Conservation (phyloP, 2,329 filamentous ascomycete genomes). For the Bipolaris victoriae region DNA sequence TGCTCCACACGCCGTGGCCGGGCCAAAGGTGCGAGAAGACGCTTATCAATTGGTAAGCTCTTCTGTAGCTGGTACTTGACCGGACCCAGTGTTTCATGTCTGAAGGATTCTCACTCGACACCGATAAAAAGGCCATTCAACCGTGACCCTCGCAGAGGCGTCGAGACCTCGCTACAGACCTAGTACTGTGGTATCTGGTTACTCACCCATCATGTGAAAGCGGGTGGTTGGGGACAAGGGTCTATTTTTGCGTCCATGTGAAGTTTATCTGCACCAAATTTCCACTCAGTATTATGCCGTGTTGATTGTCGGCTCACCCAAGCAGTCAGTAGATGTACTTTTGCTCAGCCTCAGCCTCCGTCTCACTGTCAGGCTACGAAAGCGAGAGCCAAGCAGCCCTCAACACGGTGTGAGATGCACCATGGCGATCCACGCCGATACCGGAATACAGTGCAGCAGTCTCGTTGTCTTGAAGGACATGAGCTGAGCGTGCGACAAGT, state of each 20-base stretch:
- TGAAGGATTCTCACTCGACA: slow-evolving; percentile 4
- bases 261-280: neutral
- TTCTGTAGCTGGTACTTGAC: slow-evolving; percentile 23
- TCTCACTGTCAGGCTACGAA: slow-evolving; percentile 6
- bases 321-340: neutral
- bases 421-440: neutral
- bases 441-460: slow-evolving; percentile 4
- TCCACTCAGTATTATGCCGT: neutral
- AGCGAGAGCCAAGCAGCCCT: neutral
- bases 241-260: neutral
- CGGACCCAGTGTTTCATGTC: slow-evolving; percentile 37
- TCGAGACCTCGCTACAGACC: slow-evolving; percentile 17
- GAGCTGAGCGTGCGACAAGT: slow-evolving; percentile 6
- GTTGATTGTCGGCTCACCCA: neutral
- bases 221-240: neutral
- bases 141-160: slow-evolving; percentile 3
- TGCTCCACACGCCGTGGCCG: slow-evolving; percentile 12
- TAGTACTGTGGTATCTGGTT: neutral
- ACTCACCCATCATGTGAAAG: neutral
- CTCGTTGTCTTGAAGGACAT: slow-evolving; percentile 1
- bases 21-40: slow-evolving; percentile 16
- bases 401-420: neutral
- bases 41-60: slow-evolving; percentile 45
- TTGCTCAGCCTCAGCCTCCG: slow-evolving; percentile 8
- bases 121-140: slow-evolving; percentile 13